Evolutionary conservation across 345 rosid genomes (phyloP).

Genomic region (Acer campestre): DNA sequence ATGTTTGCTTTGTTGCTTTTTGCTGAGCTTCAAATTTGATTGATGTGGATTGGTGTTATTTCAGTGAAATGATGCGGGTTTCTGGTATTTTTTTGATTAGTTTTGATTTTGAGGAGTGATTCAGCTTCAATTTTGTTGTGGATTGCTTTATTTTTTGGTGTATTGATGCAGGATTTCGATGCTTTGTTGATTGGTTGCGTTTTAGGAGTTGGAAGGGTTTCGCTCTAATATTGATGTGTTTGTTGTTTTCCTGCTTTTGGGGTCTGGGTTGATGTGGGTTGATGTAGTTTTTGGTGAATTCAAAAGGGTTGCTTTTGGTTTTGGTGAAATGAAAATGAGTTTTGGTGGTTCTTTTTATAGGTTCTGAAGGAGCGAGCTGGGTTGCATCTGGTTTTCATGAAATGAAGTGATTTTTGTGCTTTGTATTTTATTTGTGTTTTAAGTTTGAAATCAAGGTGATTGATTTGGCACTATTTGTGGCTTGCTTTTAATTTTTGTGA

Average conservation of each 20-base stretch:
- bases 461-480: background rate
- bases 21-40: background rate
- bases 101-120: constrained; percentile 18
- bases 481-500: constrained; percentile 8
- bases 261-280: background rate
- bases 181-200: background rate
- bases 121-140: background rate
- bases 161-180: background rate
- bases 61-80: constrained; percentile 2
- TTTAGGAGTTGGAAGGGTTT: background rate
- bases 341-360: constrained; percentile 14
- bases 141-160: background rate
- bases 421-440: background rate
- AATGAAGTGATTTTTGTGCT: constrained; percentile 4
- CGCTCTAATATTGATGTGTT: background rate
- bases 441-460: background rate
- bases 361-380: constrained; percentile 8
- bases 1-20: background rate
- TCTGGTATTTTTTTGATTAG: background rate
- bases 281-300: background rate
- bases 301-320: background rate
- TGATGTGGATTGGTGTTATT: constrained; percentile 5
- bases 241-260: background rate
- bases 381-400: constrained; percentile 9
- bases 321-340: constrained; percentile 2